Evolutionary conservation across 768 basidiomycete species (phyloP).

Genomic region (Hortiboletus flavorubellus): DNA sequence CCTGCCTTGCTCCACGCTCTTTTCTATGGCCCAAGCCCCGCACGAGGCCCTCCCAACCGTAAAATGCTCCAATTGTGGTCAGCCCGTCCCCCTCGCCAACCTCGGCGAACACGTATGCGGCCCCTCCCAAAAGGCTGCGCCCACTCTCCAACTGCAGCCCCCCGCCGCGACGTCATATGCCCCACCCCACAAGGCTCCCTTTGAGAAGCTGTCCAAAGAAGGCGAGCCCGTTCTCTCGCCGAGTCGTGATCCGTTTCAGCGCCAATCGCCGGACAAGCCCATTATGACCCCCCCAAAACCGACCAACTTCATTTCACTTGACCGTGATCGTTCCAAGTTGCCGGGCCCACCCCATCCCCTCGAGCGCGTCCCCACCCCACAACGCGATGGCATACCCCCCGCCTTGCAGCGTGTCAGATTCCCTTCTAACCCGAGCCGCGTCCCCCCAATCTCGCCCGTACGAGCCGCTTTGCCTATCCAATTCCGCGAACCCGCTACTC

Average conservation of each 20-base stretch:
- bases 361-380: slow-evolving; percentile 16
- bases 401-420: slow-evolving; percentile 19
- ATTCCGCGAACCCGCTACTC: slow-evolving; percentile 8
- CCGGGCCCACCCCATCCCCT: slow-evolving; percentile 4
- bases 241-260: slow-evolving; percentile 27
- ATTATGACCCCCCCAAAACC: not conserved
- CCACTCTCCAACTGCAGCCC: slow-evolving; percentile 48
- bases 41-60: slow-evolving; percentile 70
- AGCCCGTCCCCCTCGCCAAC: slow-evolving; percentile 64
- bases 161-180: slow-evolving; percentile 33
- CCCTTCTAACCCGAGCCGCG: slow-evolving; percentile 15
- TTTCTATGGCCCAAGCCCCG: slow-evolving; percentile 21
- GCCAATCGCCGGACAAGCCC: slow-evolving; percentile 24
- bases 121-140: slow-evolving; percentile 36
- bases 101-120: slow-evolving; percentile 79
- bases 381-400: slow-evolving; percentile 13
- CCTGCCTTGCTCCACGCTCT: slow-evolving; percentile 8
- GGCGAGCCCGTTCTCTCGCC: slow-evolving; percentile 6
- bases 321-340: slow-evolving; percentile 4
- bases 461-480: slow-evolving; percentile 9
- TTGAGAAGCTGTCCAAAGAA: slow-evolving; percentile 8
- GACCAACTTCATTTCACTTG: not conserved
- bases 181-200: slow-evolving; percentile 4
- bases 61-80: slow-evolving; percentile 78
- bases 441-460: slow-evolving; percentile 6